Evolutionary conservation across 345 rosid genomes (phyloP).

Genomic region (Rhodamnia argentea): DNA sequence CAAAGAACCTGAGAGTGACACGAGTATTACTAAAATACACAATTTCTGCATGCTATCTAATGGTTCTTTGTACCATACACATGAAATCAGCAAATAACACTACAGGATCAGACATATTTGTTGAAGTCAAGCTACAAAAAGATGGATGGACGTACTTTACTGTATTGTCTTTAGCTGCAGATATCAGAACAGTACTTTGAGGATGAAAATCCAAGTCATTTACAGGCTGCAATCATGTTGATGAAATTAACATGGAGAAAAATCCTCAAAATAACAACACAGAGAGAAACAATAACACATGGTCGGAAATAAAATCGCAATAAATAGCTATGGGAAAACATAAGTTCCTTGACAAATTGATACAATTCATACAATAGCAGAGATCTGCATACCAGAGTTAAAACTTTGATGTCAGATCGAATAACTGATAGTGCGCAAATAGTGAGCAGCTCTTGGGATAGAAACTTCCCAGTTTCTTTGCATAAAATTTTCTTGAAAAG

Average conservation of each 20-base stretch:
- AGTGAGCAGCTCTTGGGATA: not conserved
- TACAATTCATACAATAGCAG: not conserved
- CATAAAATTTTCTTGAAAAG: not conserved
- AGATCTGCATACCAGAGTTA: not conserved
- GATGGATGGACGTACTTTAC: slow-evolving; percentile 38
- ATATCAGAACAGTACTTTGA: slow-evolving; percentile 54
- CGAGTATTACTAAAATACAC: not conserved
- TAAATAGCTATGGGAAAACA: not conserved
- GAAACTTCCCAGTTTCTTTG: not conserved
- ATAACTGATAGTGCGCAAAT: not conserved
- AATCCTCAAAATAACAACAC: not conserved
- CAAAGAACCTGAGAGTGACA: slow-evolving; percentile 50
- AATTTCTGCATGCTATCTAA: not conserved
- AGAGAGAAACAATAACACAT: not conserved
- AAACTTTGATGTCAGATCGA: not conserved
- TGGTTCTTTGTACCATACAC: not conserved
- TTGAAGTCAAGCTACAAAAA: not conserved
- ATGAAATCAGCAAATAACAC: not conserved
- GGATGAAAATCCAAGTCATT: slow-evolving; percentile 90
- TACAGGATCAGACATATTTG: not conserved
- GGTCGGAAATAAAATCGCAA: not conserved
- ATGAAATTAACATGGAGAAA: slow-evolving; percentile 2
- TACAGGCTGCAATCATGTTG: slow-evolving; percentile 42
- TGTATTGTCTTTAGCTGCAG: slow-evolving; percentile 72
- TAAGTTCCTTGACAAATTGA: not conserved